Percentiles rank a stretch among this genome's conserved stretches.
Evolutionary conservation across 176 grass and related monocot genomes (phyloP).

Genomic region (Musa troglodytarum): DNA sequence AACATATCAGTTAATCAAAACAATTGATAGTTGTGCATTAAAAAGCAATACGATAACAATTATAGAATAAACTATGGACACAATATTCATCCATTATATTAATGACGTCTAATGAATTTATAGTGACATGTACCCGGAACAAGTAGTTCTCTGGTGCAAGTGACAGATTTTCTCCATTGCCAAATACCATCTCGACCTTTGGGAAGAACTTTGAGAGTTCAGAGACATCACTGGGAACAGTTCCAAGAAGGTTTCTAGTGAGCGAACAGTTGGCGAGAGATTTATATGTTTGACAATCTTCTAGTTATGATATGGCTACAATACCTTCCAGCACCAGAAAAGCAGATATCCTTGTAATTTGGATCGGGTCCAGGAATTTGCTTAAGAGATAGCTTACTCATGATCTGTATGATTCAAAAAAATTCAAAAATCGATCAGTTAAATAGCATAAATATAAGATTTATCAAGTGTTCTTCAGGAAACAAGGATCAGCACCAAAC

Average conservation of each 20-base stretch:
- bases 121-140: slow-evolving; percentile 45
- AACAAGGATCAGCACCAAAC: no score
- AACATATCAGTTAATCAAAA: no score
- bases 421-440: not conserved
- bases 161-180: slow-evolving; percentile 82
- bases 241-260: not conserved
- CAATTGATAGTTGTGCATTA: not conserved
- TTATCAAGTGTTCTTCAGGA: no score
- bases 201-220: slow-evolving; percentile 68
- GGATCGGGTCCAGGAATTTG: slow-evolving; percentile 89
- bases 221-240: slow-evolving; percentile 49
- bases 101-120: not conserved
- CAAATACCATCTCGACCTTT: slow-evolving; percentile 88
- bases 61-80: not conserved
- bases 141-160: slow-evolving; percentile 99
- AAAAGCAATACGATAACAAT: not conserved
- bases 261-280: not conserved
- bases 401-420: slow-evolving; percentile 37
- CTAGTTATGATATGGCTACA: not conserved
- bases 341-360: slow-evolving; percentile 98
- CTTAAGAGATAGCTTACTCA: slow-evolving; percentile 71
- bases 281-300: not conserved
- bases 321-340: slow-evolving; percentile 93
- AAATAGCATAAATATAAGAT: no score
- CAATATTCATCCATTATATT: not conserved